phyloP scores from a whole-genome alignment of 768 basidiomycete genomes.

The Vishniacozyma victoriae region DNA sequence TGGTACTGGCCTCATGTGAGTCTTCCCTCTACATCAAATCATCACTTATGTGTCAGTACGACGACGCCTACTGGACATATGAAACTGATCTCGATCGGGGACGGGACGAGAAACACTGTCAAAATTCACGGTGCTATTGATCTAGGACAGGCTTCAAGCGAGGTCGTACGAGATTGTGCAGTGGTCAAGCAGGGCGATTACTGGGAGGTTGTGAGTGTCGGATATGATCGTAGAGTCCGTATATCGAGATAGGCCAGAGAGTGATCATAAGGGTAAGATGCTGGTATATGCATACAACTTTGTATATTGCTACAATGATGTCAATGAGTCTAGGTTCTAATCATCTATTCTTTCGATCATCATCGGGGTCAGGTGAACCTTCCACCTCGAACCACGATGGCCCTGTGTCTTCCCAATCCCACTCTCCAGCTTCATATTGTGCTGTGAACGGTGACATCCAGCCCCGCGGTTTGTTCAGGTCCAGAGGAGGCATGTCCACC shows the following conservation, averaged over 20 bases:
- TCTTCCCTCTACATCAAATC: neutral
- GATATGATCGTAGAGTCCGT: slow-evolving; percentile 40
- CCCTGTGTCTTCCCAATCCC: slow-evolving; percentile 2
- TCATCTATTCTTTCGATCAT: slow-evolving; percentile 2
- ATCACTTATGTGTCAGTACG: slow-evolving; percentile 16
- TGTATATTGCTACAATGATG: no score
- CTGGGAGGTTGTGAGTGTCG: slow-evolving; percentile 41
- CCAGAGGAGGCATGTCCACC: neutral
- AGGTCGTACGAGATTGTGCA: slow-evolving; percentile 35
- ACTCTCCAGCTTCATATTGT: neutral
- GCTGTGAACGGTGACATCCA: neutral
- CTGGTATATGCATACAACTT: neutral
- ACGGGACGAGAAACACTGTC: slow-evolving; percentile 27
- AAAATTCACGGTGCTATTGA: slow-evolving; percentile 34
- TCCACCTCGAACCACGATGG: slow-evolving; percentile 4
- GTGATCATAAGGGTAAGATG: no score
- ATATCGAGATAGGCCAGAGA: slow-evolving; percentile 31
- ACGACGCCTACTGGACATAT: slow-evolving; percentile 43
- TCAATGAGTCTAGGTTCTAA: no score
- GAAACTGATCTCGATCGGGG: slow-evolving; percentile 29
- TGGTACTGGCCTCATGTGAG: slow-evolving; percentile 43
- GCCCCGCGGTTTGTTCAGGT: neutral
- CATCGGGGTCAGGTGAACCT: neutral
- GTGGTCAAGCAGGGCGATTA: slow-evolving; percentile 8
- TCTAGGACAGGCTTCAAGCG: slow-evolving; percentile 30